These are phyloP conservation scores for Glomus cerebriforme DNA, from an alignment of 192 early-diverging fungal genomes.

Conservation along the genomic window DNA sequence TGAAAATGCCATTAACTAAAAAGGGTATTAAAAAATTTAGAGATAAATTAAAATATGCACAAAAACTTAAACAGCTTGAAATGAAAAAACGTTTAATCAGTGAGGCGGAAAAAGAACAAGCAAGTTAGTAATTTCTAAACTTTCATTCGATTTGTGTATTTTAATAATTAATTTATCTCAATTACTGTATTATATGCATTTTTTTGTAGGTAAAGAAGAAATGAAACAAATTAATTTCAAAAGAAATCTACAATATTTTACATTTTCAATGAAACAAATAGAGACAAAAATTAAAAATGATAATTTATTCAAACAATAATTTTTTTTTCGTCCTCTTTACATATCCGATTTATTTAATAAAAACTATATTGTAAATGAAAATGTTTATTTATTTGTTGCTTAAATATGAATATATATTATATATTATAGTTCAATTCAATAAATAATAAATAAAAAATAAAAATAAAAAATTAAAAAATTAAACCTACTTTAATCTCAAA, in stretches of 20 bases:
- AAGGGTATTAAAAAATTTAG: slow-evolving; percentile 4
- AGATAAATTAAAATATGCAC: slow-evolving; percentile 1
- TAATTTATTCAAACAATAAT: too few species aligned
- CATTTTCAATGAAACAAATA: neutral
- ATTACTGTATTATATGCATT: neutral
- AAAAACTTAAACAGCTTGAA: neutral
- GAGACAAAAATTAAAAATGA: too few species aligned
- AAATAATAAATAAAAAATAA: too few species aligned
- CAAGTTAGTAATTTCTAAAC: neutral
- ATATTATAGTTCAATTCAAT: too few species aligned
- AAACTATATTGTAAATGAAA: too few species aligned
- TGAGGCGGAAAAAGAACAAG: neutral
- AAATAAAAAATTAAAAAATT: too few species aligned
- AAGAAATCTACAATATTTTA: slow-evolving; percentile 15
- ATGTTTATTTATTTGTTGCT: too few species aligned
- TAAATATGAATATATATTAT: too few species aligned
- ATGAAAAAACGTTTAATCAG: neutral
- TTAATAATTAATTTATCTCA: neutral
- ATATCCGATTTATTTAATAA: too few species aligned
- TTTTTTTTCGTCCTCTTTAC: too few species aligned
- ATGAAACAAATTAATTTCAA: neutral
- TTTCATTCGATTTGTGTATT: neutral
- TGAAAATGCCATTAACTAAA: slow-evolving; percentile 7
- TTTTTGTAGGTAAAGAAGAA: neutral
- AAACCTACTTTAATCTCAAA: too few species aligned